Evolutionary conservation across 805 yeast genomes (phyloP).

Genomic region (Metschnikowia kofuensis): DNA sequence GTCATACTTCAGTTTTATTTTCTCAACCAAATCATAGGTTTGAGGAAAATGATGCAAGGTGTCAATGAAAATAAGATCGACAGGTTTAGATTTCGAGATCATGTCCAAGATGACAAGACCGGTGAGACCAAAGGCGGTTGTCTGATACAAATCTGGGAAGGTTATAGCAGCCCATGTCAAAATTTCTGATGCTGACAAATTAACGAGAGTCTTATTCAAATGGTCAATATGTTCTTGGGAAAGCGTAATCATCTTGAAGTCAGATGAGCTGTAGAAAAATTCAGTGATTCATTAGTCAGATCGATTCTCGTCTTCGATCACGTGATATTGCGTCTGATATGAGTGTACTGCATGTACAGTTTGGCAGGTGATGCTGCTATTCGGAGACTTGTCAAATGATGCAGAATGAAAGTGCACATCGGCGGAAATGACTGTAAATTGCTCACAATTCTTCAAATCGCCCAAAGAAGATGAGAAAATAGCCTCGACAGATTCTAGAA

Average conservation of each 20-base stretch:
- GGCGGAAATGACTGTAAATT: too few relatives aligned
- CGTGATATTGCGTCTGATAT: constrained; percentile 17
- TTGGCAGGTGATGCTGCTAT: too few relatives aligned
- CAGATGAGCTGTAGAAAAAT: background rate
- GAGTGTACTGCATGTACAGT: background rate
- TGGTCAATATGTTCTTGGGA: constrained; percentile 55
- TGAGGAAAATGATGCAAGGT: constrained; percentile 95
- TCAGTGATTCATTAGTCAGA: constrained; percentile 1
- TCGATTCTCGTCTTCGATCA: constrained; percentile 3
- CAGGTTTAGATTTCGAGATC: constrained; percentile 48
- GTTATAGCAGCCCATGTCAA: constrained; percentile 81
- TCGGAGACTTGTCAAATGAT: too few relatives aligned
- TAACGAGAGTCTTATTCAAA: constrained; percentile 59
- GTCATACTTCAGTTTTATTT: constrained; percentile 52
- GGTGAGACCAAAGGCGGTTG: constrained; percentile 93
- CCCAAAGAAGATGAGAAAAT: too few relatives aligned
- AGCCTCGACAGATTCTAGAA: too few relatives aligned
- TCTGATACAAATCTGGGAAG: constrained; percentile 79
- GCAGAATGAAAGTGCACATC: too few relatives aligned
- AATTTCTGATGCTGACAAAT: constrained; percentile 65
- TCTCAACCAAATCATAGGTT: constrained; percentile 69
- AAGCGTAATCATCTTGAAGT: constrained; percentile 13
- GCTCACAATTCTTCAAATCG: too few relatives aligned
- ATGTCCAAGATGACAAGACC: constrained; percentile 88
- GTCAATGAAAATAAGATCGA: constrained; percentile 82